Evolutionary conservation across 768 basidiomycete species (phyloP).

Genomic region (Glaciozyma martinii): DNA sequence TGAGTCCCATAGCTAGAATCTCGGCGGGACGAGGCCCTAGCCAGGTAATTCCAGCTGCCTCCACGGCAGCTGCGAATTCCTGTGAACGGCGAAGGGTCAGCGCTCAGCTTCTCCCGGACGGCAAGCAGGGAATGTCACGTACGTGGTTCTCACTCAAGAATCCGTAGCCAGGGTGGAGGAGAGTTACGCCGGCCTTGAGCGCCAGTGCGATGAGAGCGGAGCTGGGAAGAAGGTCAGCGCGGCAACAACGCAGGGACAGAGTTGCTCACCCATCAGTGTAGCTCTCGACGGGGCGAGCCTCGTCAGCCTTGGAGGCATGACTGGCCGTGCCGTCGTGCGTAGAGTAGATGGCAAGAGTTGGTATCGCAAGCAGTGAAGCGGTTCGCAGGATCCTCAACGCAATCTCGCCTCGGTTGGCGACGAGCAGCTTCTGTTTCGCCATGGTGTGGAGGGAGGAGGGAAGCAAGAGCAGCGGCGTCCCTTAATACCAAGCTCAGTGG

Average conservation of each 20-base stretch:
- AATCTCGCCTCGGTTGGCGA: slow-evolving; percentile 67
- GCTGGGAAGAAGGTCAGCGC: too few relatives aligned
- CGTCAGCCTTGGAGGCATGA: slow-evolving; percentile 50
- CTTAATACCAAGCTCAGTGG: too few relatives aligned
- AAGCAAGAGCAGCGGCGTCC: too few relatives aligned
- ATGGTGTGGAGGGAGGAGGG: too few relatives aligned
- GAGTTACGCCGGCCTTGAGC: slow-evolving; percentile 5
- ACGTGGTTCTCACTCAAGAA: slow-evolving; percentile 32
- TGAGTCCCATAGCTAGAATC: slow-evolving; percentile 16
- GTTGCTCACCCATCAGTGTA: slow-evolving; percentile 13
- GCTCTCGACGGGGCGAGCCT: slow-evolving; percentile 40
- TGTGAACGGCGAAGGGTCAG: too few relatives aligned
- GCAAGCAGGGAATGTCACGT: too few relatives aligned
- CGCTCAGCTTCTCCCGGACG: too few relatives aligned
- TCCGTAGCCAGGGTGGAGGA: slow-evolving; percentile 38
- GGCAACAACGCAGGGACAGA: not conserved
- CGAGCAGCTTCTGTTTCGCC: slow-evolving; percentile 38
- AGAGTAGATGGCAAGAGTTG: slow-evolving; percentile 54
- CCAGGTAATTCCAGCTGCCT: slow-evolving; percentile 7
- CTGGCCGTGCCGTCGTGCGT: slow-evolving; percentile 52
- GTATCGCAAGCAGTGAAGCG: slow-evolving; percentile 48
- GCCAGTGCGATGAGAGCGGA: slow-evolving; percentile 29
- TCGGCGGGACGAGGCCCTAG: slow-evolving; percentile 14
- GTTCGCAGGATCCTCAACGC: slow-evolving; percentile 56
- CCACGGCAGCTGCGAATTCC: slow-evolving; percentile 13